Evolutionary conservation across 2,329 filamentous ascomycete genomes (phyloP).

Genomic region (Aspergillus sp.): DNA sequence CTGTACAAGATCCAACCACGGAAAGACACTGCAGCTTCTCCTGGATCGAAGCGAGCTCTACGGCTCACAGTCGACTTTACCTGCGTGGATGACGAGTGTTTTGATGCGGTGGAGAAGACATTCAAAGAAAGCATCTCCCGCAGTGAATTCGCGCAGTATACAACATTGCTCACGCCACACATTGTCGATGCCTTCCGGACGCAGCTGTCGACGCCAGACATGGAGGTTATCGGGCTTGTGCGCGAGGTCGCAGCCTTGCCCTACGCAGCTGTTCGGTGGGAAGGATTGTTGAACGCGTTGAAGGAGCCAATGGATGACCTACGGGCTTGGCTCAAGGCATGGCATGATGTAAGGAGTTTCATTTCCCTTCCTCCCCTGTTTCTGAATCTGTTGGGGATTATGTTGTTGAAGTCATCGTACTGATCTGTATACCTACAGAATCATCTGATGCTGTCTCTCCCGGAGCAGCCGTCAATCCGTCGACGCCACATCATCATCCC

Average conservation of each 20-base stretch:
- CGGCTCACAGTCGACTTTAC: slow-evolving; percentile 72
- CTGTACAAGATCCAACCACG: slow-evolving; percentile 69
- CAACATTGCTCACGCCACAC: slow-evolving; percentile 53
- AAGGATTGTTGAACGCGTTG: slow-evolving; percentile 51
- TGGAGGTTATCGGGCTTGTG: slow-evolving; percentile 56
- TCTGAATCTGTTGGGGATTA: background rate
- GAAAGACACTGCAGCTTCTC: slow-evolving; percentile 14
- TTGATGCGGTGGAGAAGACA: slow-evolving; percentile 45
- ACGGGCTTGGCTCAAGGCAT: slow-evolving; percentile 53
- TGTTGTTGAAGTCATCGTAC: background rate
- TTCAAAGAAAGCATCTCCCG: slow-evolving; percentile 50
- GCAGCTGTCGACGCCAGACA: slow-evolving; percentile 48
- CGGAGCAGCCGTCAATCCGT: slow-evolving; percentile 36
- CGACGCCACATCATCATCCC: slow-evolving; percentile 75
- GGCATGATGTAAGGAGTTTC: slow-evolving; percentile 53
- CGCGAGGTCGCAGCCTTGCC: slow-evolving; percentile 52
- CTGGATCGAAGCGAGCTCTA: slow-evolving; percentile 32
- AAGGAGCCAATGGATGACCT: slow-evolving; percentile 47
- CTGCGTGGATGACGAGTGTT: slow-evolving; percentile 72
- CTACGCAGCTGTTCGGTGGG: slow-evolving; percentile 57
- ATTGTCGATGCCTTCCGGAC: slow-evolving; percentile 49
- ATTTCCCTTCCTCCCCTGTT: background rate
- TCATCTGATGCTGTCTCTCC: slow-evolving; percentile 33
- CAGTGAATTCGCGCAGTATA: slow-evolving; percentile 48
- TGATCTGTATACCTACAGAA: slow-evolving; percentile 23